Base-by-base conservation (phyloP, 2,329 filamentous ascomycete genomes). In the Incumbomyces lentus region DNA sequence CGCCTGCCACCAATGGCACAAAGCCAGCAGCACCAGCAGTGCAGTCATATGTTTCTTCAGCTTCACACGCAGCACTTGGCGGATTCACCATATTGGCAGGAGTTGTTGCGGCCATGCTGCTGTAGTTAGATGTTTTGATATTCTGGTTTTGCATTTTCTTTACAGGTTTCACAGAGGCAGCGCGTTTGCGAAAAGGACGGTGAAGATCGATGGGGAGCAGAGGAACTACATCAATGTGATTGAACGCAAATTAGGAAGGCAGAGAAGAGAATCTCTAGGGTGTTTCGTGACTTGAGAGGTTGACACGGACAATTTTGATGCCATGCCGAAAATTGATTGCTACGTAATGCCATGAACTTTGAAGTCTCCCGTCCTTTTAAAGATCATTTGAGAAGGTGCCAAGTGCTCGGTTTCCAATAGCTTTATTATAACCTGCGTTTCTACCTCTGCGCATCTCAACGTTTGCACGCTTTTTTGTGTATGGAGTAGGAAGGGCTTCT, bases 291-390 rank as follows among this genome's bases (percentile, higher is more conserved):
- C 8, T 45, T 14, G 19, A 8, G 22, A 45, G 22, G 22, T 36
- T 45, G 33, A 37, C 38, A 37, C 32, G 30, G 34, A 17, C 26
- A 38, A 6, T 38, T n/a, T 17, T 37, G 33, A 45, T 36, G 22
- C 33, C 18, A 45, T 45, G 42, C 37, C 30, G 33, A 38, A 26
- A 45, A 45, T 45, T 45, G 18, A 35, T 29, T 38, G 22, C 18
- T 31, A n/a, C n/a, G n/a, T n/a, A 12, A 29, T 26, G 22, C 22
- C 22, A 26, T 26, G 22, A 26, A 26, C 4, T 26, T 8, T 26
- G 5, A 4, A 26, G 4, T 26, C 5, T n/a, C n/a, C n/a, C n/a
- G n/a, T n/a, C n/a, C n/a, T n/a, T n/a, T n/a, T n/a, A n/a, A n/a
- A n/a, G n/a, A n/a, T n/a, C n/a, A 4, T 26, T 26, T 26, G 22